A percentile compares a stretch with the other conserved stretches of the same genome.
Evolutionary conservation across 495 filamentous ascomycete species (phyloP).

Genomic region (Aspergillus homomorphus): DNA sequence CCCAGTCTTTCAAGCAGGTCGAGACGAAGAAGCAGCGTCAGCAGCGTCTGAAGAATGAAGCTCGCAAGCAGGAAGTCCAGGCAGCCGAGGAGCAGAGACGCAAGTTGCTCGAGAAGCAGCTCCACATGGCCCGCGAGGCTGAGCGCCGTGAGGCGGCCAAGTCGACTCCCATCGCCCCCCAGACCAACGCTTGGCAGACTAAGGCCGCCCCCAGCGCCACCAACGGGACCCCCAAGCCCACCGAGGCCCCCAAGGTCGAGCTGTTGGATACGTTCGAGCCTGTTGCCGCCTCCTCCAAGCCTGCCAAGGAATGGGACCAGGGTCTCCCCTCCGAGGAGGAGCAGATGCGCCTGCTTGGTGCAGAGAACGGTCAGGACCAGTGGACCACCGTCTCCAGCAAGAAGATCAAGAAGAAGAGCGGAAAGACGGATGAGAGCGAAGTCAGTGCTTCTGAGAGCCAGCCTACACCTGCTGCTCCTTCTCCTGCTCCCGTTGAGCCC

Average conservation of each 20-base stretch:
- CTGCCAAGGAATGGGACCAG: conserved; percentile 47
- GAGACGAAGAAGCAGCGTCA: conserved; percentile 92
- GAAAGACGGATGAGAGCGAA: conserved; percentile 44
- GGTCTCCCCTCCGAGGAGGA: conserved; percentile 79
- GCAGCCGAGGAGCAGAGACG: conserved; percentile 71
- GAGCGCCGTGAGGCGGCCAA: conserved; percentile 70
- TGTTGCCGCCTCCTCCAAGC: conserved; percentile 32
- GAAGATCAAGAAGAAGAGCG: conserved; percentile 52
- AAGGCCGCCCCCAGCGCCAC: conserved; percentile 31
- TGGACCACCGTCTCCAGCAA: conserved; percentile 80
- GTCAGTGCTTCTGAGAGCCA: conserved; percentile 40
- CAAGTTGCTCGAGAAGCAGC: conserved; percentile 70
- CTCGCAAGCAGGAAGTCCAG: conserved; percentile 64
- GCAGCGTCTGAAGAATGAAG: conserved; percentile 77
- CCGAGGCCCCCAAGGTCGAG: conserved; percentile 39
- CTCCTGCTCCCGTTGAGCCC: conserved; percentile 35
- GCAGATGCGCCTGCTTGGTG: conserved; percentile 67
- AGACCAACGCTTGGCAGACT: conserved; percentile 61
- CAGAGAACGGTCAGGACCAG: conserved; percentile 55
- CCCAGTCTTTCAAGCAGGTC: conserved; percentile 50
- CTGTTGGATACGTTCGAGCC: conserved; percentile 76
- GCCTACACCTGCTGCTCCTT: conserved; percentile 26
- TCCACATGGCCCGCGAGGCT: conserved; percentile 71
- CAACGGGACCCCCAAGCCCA: conserved; percentile 27
- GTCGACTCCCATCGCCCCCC: conserved; percentile 61